Conservation (phyloP, 2,329 filamentous ascomycete genomes). For the Trichophyton verrucosum region DNA sequence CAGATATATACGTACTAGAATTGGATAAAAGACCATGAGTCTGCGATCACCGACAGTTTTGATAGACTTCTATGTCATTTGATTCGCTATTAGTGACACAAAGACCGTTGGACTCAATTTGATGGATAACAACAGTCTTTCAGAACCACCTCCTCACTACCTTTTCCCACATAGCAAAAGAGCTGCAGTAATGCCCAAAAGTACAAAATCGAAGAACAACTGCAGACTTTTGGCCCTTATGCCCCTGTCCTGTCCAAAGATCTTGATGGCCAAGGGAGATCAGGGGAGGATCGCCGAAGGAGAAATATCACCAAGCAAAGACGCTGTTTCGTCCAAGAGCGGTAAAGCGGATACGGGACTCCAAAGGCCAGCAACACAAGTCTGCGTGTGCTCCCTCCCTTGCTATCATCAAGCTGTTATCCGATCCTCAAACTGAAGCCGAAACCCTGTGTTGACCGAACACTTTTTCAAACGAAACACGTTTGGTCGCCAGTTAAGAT, state of each 20-base stretch:
- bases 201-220: too few relatives aligned
- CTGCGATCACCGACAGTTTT: background rate
- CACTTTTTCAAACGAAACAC: background rate
- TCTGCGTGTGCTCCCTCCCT: too few relatives aligned
- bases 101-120: background rate
- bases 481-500: background rate
- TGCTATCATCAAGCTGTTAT: background rate
- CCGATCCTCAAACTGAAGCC: background rate
- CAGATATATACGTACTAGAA: background rate
- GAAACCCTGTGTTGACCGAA: background rate
- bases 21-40: background rate
- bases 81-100: background rate
- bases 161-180: too few relatives aligned
- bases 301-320: too few relatives aligned
- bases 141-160: too few relatives aligned
- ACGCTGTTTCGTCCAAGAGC: background rate
- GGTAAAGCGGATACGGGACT: background rate
- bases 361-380: too few relatives aligned
- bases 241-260: too few relatives aligned
- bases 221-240: too few relatives aligned
- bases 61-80: background rate
- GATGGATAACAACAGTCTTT: background rate
- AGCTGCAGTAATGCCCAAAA: too few relatives aligned
- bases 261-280: too few relatives aligned
- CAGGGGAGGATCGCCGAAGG: too few relatives aligned